phyloP scores from a whole-genome alignment of 2,329 filamentous ascomycete species.

The Neodidymelliopsis sp. region DNA sequence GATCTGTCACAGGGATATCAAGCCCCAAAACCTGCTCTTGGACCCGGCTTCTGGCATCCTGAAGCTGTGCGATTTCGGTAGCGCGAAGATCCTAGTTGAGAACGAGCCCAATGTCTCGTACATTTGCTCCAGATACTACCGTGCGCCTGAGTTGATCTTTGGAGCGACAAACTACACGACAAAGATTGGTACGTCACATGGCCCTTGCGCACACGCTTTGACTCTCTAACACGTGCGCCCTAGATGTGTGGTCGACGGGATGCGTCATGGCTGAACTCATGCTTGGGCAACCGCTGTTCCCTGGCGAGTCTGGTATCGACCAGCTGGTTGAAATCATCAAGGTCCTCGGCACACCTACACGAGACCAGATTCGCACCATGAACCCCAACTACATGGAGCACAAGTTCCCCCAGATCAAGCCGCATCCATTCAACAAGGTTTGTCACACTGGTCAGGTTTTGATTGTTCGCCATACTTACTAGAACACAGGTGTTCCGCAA shows the following conservation, averaged over 20 bases:
- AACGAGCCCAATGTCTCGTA: slow-evolving; percentile 99
- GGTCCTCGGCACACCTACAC: slow-evolving; percentile 92
- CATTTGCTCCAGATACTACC: slow-evolving; percentile 99
- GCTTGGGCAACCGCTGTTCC: slow-evolving; percentile 97
- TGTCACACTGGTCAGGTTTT: slow-evolving; percentile 15
- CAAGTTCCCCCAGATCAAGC: slow-evolving; percentile 99
- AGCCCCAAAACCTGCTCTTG: slow-evolving; percentile 95
- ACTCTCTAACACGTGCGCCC: slow-evolving; percentile 27
- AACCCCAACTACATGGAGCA: slow-evolving; percentile 99
- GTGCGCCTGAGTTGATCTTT: slow-evolving; percentile 96
- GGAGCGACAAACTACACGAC: slow-evolving; percentile 99
- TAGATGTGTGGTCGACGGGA: slow-evolving; percentile 99
- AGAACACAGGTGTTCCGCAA: slow-evolving; percentile 83
- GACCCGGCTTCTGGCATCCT: slow-evolving; percentile 90
- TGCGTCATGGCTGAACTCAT: slow-evolving; percentile 99
- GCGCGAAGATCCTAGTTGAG: slow-evolving; percentile 97
- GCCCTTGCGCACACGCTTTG: slow-evolving; percentile 9
- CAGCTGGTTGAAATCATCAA: slow-evolving; percentile 99
- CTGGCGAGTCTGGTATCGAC: slow-evolving; percentile 97
- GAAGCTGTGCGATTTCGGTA: slow-evolving; percentile 98
- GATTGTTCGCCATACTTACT: slow-evolving; percentile 9
- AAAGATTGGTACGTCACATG: slow-evolving; percentile 83
- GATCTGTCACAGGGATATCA: slow-evolving; percentile 99
- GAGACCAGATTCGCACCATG: slow-evolving; percentile 99
- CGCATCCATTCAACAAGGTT: slow-evolving; percentile 96